phyloP scores from a whole-genome alignment of 768 basidiomycete genomes.

The Boletus rufocinnamomeus region DNA sequence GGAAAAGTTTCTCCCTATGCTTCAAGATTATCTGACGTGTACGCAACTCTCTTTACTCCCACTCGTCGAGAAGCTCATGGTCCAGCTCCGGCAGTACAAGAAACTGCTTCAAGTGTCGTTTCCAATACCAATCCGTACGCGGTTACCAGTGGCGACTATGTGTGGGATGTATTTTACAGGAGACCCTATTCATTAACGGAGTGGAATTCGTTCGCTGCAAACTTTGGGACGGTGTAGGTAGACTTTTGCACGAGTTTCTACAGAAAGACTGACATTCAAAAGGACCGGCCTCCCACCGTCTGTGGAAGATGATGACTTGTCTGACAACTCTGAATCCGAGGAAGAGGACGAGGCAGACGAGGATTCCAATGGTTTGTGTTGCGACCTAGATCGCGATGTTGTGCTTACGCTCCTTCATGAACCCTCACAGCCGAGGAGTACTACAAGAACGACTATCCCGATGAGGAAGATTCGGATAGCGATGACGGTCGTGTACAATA shows the following conservation, averaged over 20 bases:
- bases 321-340: slow-evolving; percentile 65
- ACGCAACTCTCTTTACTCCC: slow-evolving; percentile 21
- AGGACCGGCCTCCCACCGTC: slow-evolving; percentile 69
- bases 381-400: neutral
- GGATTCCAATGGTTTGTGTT: slow-evolving; percentile 71
- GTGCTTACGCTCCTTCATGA: slow-evolving; percentile 1
- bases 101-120: slow-evolving; percentile 16
- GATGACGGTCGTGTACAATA: slow-evolving; percentile 40
- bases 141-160: slow-evolving; percentile 57
- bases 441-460: slow-evolving; percentile 85
- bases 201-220: slow-evolving; percentile 57
- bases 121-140: neutral
- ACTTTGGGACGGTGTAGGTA: slow-evolving; percentile 65
- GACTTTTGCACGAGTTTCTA: neutral
- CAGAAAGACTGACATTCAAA: slow-evolving; percentile 1
- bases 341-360: slow-evolving; percentile 78
- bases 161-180: slow-evolving; percentile 85
- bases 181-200: slow-evolving; percentile 59
- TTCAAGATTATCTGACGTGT: slow-evolving; percentile 75
- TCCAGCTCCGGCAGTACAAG: slow-evolving; percentile 26
- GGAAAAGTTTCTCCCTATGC: slow-evolving; percentile 74
- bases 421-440: slow-evolving; percentile 67
- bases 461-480: slow-evolving; percentile 55
- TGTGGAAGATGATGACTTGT: slow-evolving; percentile 51
- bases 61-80: slow-evolving; percentile 1